Evolutionary conservation across 129 eudicot species (phyloP).

Genomic region (Flaveria bidentis): DNA sequence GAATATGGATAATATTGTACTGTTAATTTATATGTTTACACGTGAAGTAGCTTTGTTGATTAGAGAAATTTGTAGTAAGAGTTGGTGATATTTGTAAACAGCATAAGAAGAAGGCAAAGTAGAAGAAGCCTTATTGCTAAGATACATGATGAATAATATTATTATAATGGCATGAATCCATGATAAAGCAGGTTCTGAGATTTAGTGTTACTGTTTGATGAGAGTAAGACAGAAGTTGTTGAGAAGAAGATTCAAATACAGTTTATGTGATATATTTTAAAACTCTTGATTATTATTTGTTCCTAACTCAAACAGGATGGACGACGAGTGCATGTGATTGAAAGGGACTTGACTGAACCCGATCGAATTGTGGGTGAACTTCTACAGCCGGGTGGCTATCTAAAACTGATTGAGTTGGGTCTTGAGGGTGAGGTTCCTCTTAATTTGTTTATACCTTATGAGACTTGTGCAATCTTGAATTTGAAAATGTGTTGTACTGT

Average conservation of each 20-base stretch:
- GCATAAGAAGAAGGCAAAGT: background rate
- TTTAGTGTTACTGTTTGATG: conserved; percentile 4
- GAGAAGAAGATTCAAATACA: background rate
- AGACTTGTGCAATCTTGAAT: conserved; percentile 1
- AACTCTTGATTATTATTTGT: background rate
- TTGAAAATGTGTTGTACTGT: background rate
- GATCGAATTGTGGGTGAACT: conserved; percentile 82
- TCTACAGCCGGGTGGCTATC: conserved; percentile 81
- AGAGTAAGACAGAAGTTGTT: conserved; percentile 23
- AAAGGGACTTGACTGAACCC: conserved; percentile 77
- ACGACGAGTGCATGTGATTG: conserved; percentile 71
- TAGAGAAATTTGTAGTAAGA: background rate
- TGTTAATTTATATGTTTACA: background rate
- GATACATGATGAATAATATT: too few relatives aligned
- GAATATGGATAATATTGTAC: conserved; percentile 8
- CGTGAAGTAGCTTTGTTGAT: background rate
- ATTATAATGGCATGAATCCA: background rate
- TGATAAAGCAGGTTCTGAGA: conserved; percentile 8
- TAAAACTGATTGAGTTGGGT: conserved; percentile 74
- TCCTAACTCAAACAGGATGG: conserved; percentile 54
- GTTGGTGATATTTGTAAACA: background rate
- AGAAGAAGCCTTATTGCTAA: background rate
- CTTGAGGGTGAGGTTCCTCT: conserved; percentile 53
- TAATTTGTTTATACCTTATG: background rate
- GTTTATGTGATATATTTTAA: background rate